These are phyloP conservation scores for Scopulariopsis brevicaulis DNA, from an alignment of 2,329 filamentous ascomycete species.

Conservation along the genomic window DNA sequence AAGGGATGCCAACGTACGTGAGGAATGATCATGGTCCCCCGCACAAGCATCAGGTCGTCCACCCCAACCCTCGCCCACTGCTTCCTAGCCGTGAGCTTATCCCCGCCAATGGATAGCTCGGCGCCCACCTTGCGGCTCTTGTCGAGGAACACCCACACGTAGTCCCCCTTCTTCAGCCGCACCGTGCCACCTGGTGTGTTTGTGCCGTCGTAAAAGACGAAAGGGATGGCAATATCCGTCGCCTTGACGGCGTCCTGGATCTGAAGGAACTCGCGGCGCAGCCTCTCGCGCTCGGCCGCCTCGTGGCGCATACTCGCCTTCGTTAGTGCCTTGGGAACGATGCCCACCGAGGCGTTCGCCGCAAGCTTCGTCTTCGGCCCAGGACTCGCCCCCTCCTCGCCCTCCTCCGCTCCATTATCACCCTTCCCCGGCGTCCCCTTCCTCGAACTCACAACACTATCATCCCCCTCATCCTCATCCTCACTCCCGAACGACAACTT, in stretches of 20 bases:
- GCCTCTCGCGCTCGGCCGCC: constrained; percentile 63
- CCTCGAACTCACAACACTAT: constrained; percentile 14
- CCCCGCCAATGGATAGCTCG: constrained; percentile 58
- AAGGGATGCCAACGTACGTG: constrained; percentile 54
- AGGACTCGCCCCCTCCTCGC: constrained; percentile 5
- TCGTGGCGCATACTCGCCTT: constrained; percentile 72
- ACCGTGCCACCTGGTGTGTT: constrained; percentile 78
- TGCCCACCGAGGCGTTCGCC: constrained; percentile 47
- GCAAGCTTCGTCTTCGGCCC: constrained; percentile 42
- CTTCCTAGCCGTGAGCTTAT: constrained; percentile 50
- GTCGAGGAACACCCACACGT: constrained; percentile 87
- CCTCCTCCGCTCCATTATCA: constrained; percentile 11
- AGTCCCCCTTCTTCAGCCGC: constrained; percentile 85
- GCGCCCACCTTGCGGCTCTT: constrained; percentile 84
- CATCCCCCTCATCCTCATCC: constrained; percentile 47
- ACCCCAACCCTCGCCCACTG: constrained; percentile 93
- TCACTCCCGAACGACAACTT: constrained; percentile 57
- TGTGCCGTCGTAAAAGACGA: constrained; percentile 94
- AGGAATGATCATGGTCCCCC: constrained; percentile 83
- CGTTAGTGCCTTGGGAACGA: constrained; percentile 56
- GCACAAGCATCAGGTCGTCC: constrained; percentile 88
- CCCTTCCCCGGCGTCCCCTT: constrained; percentile 22
- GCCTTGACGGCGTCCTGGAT: constrained; percentile 81
- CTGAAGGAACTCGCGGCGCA: constrained; percentile 71
- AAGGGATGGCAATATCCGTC: constrained; percentile 83